Base-by-base conservation (phyloP, 306 rosid genomes). In the Morella rubra region DNA sequence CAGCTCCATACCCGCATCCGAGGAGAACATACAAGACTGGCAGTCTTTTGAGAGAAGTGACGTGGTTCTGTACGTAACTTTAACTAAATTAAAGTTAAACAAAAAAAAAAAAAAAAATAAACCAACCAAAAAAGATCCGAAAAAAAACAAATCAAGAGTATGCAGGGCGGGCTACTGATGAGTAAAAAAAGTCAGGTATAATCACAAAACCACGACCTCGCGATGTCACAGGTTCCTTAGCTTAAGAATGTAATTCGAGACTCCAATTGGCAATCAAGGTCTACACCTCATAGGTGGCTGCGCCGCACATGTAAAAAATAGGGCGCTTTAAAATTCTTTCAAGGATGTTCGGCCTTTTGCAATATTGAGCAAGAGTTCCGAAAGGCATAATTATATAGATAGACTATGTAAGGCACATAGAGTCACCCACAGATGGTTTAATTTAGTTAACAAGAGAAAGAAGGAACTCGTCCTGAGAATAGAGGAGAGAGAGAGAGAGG, bases 381-480 rank as follows among this genome's bases (percentile, higher is more conserved):
- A 74, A 73, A 77, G 81, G 44, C 81, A 79, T 84, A 54, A 79
- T 88, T 88, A 80, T 84, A 82, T 42, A 73, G 37, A 82, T 77
- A 79, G 82, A 82, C 75, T 60, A 69, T 72, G 44, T 47, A 72
- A 54, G 54, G 51, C 78, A 73, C 77, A 83, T 83, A 77, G 77
- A 74, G 73, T 77, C 37, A 79, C 90, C 84, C 81, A 81, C 81
- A 75, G 76, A 62, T 52, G 77, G 66, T 74, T 71, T 79, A 77
- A 68, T 87, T 75, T 77, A 70, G 83, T 76, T 80, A 80, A 40
- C 80, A 84, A 60, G 61, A 76, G 80, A 46, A 58, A 46, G 41
- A 73, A 69, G 16, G 20, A n/a, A n/a, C n/a, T n/a, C n/a, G n/a
- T n/a, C n/a, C n/a, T n/a, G n/a, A n/a, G n/a, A n/a, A n/a, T n/a